Base-by-base conservation (phyloP, 225 moss, liverwort and hornwort species). In the Sphagnum tenellum region DNA sequence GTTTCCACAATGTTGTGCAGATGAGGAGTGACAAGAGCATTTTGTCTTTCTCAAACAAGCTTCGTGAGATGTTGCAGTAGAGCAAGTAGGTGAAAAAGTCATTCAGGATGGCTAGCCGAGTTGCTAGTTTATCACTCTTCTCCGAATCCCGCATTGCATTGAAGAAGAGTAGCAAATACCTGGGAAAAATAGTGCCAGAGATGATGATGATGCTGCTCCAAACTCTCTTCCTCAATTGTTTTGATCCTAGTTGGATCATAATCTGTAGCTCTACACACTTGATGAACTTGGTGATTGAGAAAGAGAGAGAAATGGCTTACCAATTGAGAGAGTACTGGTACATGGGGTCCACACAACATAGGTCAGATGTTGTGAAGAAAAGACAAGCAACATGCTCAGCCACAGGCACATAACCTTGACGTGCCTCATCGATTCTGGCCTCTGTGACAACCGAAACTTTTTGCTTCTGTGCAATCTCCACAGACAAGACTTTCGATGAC, bases 301-400 rank as follows among this genome's bases (percentile, higher is more conserved):
- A 64, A 44, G 56, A 29, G 29, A 29, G 29, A 29, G 29, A 29
- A 29, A 29, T 29, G 29, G 29, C 69, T 7, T 82, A 88, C 88
- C 88, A 88, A 59, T 79, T 74, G 49, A 88, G 88, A 69, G 88
- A 88, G 71, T 88, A 88, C 68, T 85, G 88, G 55, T 88, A 88
- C 88, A 88, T 82, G 50, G 80, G 88, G 46, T 88, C 82, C 55
- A 88, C 76, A 50, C 73, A 78, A 65, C 88, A 88, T n/a, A 88
- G 74, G 65, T 85, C 80, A 46, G 85, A 82, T 10, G 77, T 74
- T 2, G 72, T 85, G 74, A 85, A 88, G 60, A 88, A 88, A 13
- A 85, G 70, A 12, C 85, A 85, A 67, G 82, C 77, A 51, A 88
- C 82, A 63, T 85, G 85, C 55, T 85, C 78, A 56, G 84, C 82